Evolutionary conservation across 352 stramenopile species (phyloP).

Genomic region (Lagenidium sp.): DNA sequence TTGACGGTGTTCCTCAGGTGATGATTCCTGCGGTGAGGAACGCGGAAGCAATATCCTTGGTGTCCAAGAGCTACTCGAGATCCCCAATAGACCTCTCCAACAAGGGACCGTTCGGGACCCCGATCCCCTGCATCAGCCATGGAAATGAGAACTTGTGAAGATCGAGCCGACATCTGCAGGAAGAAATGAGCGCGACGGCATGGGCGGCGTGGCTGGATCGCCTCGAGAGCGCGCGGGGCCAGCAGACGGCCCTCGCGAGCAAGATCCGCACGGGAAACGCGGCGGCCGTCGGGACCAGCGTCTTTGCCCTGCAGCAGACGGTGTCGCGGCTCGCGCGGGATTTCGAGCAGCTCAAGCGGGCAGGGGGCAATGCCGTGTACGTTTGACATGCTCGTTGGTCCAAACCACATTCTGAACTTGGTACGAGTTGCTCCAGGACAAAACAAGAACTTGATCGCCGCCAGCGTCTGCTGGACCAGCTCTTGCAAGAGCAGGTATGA

Average conservation of each 20-base stretch:
- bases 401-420: background rate
- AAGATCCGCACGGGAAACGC: constrained; percentile 66
- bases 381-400: constrained; percentile 3
- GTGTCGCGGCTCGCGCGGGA: constrained; percentile 71
- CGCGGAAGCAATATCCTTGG: no score
- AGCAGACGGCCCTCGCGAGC: constrained; percentile 48
- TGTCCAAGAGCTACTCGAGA: constrained; percentile 14
- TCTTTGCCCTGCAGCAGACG: constrained; percentile 80
- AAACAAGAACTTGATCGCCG: constrained; percentile 63
- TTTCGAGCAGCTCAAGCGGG: constrained; percentile 69
- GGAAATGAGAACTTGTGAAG: background rate
- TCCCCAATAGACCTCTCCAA: background rate
- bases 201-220: constrained; percentile 80
- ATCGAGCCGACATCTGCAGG: no score
- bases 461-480: constrained; percentile 47
- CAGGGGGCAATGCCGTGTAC: constrained; percentile 37
- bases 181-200: constrained; percentile 54
- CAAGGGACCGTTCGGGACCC: background rate
- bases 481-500: constrained; percentile 43
- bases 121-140: background rate
- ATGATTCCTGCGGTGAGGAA: no score
- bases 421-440: constrained; percentile 19
- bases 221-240: constrained; percentile 58
- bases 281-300: constrained; percentile 58
- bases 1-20: background rate